Base-by-base conservation (phyloP, 805 yeast genomes). In the Nakazawaea peltata region DNA sequence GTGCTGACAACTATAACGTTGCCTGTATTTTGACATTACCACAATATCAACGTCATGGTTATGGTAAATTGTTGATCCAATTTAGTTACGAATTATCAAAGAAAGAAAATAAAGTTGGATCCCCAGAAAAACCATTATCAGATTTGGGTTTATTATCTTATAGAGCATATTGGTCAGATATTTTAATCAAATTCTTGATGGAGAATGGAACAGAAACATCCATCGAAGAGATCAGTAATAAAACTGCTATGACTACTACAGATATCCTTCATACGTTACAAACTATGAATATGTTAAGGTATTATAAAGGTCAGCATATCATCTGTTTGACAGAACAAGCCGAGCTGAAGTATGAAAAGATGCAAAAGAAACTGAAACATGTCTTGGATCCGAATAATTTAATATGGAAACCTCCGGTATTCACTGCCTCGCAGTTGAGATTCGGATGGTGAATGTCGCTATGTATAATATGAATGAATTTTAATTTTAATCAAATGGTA, bases 21-120 rank as follows among this genome's bases (percentile, higher is more conserved):
- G 98, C 98, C 0, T 92, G 99, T 75, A 92, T 92, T 50, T 65
- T 92, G 46, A 88, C 97, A 0, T 60, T 92, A 35, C 99, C 99
- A 3, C 95, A 92, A 51, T 92, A 90, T 60, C 99, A 92, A 58
- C 74, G 96, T 49, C 84, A 73, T 61, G 99, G 99, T 1, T 92
- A 74, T 56, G 98, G 98, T 42, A 80, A 88, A 46, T 64, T 92
- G 26, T 67, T 92, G 43, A 92, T 92, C 48, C 95, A 90, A 49
- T 90, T 92, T 53, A 85, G 96, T 3, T 92, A 92, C 55, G 94
- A 84, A 63, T 63, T 92, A 28, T 82, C 95, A 2, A 79, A 81
- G 49, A 81, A 77, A 34, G 99, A 92, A 51, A 77, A 81, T 34
- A 92, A 92, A 54, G 75, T 78, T 3, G 99, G 99, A 1, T 86